Base-by-base conservation (phyloP, 768 basidiomycete genomes). In the Amanita inopinata region DNA sequence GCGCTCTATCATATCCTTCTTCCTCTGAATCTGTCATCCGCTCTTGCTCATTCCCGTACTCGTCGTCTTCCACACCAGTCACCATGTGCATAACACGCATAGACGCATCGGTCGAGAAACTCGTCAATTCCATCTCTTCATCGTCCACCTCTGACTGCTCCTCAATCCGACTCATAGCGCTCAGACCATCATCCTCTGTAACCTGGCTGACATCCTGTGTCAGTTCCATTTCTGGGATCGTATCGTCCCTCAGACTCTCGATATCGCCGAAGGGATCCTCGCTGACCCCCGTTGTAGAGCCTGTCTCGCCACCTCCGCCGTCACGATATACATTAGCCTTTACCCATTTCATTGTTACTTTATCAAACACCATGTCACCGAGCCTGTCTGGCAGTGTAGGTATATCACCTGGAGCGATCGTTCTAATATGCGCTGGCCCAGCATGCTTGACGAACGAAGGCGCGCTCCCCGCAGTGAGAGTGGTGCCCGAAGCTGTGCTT, bases 221-320 rank as follows among this genome's bases (percentile, higher is more conserved):
- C 41, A 40, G 46, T 27, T 43, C 46, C 25, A 40, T 48, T 23
- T 51, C 45, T 20, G 40, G 43, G 30, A 48, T 61, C 17, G 73
- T 70, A 43, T 83, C 83, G 43, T 84, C 83, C 24, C 74, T 66
- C 52, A 92, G 57, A 52, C 89, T 91, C 56, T 94, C 92, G 41
- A 97, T 83, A 52, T 92, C 92, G 23, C 77, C 76, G 61, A 97
- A 97, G 5, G 89, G 86, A 64, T 97, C 93, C 51, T 89, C 87
- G 48, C 84, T 86, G 32, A 72, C 68, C 31, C 72, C 63, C 20
- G 63, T 69, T 40, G 64, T 54, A 46, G 57, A 59, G 51, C 49
- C 56, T 47, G 20, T 15, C 19, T 44, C 43, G 8, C 19, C 30
- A 7, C 35, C 45, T 46, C 40, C 54, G 40, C 40, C 56, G 43